Evolutionary conservation across 352 stramenopile genomes (phyloP).

Genomic region (Pythium chondricola): DNA sequence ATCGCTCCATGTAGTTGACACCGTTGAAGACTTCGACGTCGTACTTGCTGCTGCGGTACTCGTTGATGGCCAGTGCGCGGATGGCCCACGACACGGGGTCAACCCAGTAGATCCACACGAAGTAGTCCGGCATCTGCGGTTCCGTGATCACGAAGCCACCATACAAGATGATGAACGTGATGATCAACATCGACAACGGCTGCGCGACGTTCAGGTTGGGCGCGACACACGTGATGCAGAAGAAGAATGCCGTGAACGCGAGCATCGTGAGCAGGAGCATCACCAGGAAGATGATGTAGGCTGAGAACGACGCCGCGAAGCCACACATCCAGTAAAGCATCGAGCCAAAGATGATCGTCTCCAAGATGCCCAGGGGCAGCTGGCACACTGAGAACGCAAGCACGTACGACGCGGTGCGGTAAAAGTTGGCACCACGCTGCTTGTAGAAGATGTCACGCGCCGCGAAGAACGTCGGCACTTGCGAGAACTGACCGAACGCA

Average conservation of each 20-base stretch:
- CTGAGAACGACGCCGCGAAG: slow-evolving; percentile 25
- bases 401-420: slow-evolving; percentile 52
- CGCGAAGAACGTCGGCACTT: slow-evolving; percentile 53
- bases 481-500: slow-evolving; percentile 48
- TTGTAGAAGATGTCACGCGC: slow-evolving; percentile 63
- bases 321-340: slow-evolving; percentile 75
- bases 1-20: slow-evolving; percentile 16
- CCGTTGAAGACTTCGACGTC: slow-evolving; percentile 15
- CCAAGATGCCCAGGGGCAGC: slow-evolving; percentile 29
- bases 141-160: slow-evolving; percentile 31
- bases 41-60: slow-evolving; percentile 17
- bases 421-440: slow-evolving; percentile 69
- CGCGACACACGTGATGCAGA: slow-evolving; percentile 19
- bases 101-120: slow-evolving; percentile 35
- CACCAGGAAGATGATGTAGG: slow-evolving; percentile 51
- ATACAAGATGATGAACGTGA: slow-evolving; percentile 29
- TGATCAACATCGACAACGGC: slow-evolving; percentile 24
- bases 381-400: slow-evolving; percentile 29
- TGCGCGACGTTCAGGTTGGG: slow-evolving; percentile 27
- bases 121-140: slow-evolving; percentile 23
- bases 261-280: slow-evolving; percentile 44
- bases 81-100: slow-evolving; percentile 32
- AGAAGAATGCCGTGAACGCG: slow-evolving; percentile 27
- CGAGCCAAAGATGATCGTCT: slow-evolving; percentile 59
- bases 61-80: slow-evolving; percentile 21